Base-by-base conservation (phyloP, 2,329 filamentous ascomycete species). In the Pyrenochaeta sp. region DNA sequence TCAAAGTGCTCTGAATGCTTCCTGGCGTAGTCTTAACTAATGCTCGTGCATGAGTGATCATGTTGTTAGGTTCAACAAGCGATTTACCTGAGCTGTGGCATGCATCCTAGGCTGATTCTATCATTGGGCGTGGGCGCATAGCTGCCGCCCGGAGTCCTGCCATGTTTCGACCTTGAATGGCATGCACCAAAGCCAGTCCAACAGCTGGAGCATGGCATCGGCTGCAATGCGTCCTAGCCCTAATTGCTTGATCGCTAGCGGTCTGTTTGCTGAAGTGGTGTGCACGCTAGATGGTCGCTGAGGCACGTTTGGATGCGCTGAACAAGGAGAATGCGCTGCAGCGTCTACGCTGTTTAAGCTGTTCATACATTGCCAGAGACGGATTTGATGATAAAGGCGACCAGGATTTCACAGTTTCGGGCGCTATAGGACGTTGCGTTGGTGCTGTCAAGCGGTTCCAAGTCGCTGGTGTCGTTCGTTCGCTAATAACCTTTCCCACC, bases 81-180 rank as follows among this genome's bases (percentile, higher is more conserved):
- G 40, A 47, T 45, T 51, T 60, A 56, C 53, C 54, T 59, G 54
- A 55, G 53, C 29, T 48, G 54, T 53, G 53, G 49, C 55, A 61
- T 62, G 60, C 55, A 60, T 59, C 56, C 39, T 58, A 55, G 48
- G 40, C 51, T 38, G 27, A 34, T 36, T 51, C 50, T 35, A 42
- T 55, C 38, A 63, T 65, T 63, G 63, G 67, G 59, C 56, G 57
- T 63, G 63, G 67, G 59, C 56, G 57, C 58, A 59, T 61, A 62
- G 54, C 49, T 62, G 62, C 51, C 57, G 58, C 61, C 51, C 60
- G 49, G 58, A 55, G 44, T 46, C 55, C 55, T 59, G 50, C 49
- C 47, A 55, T 59, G 66, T 65, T 64, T 61, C 59, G 59, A 59
- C 50, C 42, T 58, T 52, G 40, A 58, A 39, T 50, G 55, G 50